Conservation (phyloP, 495 filamentous ascomycete genomes). For the Usnea hakonensis region DNA sequence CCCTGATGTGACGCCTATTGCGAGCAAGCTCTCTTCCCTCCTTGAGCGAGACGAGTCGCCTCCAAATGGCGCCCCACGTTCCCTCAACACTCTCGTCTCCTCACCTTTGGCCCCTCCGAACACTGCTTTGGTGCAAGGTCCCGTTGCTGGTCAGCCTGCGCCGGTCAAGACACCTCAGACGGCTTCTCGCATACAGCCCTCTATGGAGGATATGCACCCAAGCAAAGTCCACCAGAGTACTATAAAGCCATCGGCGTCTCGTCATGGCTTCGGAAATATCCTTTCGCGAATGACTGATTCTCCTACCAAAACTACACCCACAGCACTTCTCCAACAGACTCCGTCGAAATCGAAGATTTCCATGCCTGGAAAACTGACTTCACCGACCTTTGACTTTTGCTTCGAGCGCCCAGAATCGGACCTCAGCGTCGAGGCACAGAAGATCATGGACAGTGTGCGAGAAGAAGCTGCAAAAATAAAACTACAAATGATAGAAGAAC, state of each 20-base stretch:
- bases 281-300: conserved; percentile 9
- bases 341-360: conserved; percentile 40
- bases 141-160: conserved; percentile 27
- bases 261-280: conserved; percentile 39
- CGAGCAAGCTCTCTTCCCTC: conserved; percentile 34
- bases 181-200: conserved; percentile 34
- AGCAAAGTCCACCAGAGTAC: conserved; percentile 66
- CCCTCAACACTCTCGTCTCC: conserved; percentile 32
- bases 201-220: conserved; percentile 69
- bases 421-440: conserved; percentile 64
- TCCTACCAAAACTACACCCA: background rate
- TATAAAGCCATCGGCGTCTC: conserved; percentile 55
- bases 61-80: conserved; percentile 12
- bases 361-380: conserved; percentile 33
- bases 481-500: conserved; percentile 50
- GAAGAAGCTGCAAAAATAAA: conserved; percentile 62
- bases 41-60: conserved; percentile 36
- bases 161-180: conserved; percentile 47
- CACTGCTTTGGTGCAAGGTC: conserved; percentile 25
- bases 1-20: background rate
- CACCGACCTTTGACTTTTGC: conserved; percentile 68
- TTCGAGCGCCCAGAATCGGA: conserved; percentile 51
- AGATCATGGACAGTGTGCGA: conserved; percentile 69
- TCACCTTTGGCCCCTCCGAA: conserved; percentile 38
- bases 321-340: background rate